These are phyloP conservation scores for Fragilaria radians DNA, from an alignment of 108 stramenopile genomes.

Conservation along the genomic window DNA sequence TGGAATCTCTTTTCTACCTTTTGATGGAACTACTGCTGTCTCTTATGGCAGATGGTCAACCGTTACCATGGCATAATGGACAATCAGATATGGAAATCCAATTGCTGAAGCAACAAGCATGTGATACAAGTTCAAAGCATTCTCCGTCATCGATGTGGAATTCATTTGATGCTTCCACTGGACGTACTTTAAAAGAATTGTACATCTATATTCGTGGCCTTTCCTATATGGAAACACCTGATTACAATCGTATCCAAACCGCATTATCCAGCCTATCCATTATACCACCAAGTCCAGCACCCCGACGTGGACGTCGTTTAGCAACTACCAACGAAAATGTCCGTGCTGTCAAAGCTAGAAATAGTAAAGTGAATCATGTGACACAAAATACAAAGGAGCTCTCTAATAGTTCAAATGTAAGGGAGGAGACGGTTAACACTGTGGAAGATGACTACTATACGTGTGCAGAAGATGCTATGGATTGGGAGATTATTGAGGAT, in stretches of 20 bases:
- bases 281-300: slow-evolving; percentile 10
- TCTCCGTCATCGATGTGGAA: no score
- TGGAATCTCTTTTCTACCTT: slow-evolving; percentile 68
- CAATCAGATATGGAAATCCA: slow-evolving; percentile 55
- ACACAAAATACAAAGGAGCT: not conserved
- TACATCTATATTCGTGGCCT: slow-evolving; percentile 34
- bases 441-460: slow-evolving; percentile 5
- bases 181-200: slow-evolving; percentile 24
- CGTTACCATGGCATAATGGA: slow-evolving; percentile 64
- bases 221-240: slow-evolving; percentile 48
- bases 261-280: no score
- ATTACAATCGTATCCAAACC: slow-evolving; percentile 46
- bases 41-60: slow-evolving; percentile 10
- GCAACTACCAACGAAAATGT: not conserved
- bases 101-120: slow-evolving; percentile 37
- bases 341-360: slow-evolving; percentile 1
- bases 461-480: slow-evolving; percentile 24
- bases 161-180: slow-evolving; percentile 4
- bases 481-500: slow-evolving; percentile 21
- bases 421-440: not conserved
- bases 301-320: not conserved
- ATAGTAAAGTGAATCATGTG: not conserved
- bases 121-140: slow-evolving; percentile 8
- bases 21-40: slow-evolving; percentile 53
- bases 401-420: not conserved